Evolutionary conservation across 139 green algal species (phyloP).

Genomic region (Coelastrella sp.): DNA sequence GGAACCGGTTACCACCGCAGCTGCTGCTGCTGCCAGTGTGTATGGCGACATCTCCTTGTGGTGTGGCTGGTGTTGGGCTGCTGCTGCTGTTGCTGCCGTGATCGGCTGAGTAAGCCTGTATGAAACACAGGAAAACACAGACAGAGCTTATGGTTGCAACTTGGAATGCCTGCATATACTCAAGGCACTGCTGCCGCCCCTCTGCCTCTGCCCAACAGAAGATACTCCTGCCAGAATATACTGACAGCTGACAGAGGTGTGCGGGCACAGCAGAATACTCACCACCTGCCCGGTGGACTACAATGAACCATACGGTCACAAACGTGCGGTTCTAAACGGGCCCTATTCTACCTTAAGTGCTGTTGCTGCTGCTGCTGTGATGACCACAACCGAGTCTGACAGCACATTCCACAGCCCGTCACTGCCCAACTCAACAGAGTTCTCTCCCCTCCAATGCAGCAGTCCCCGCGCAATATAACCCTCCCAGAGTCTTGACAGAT

Average conservation of each 20-base stretch:
- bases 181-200: too few relatives aligned
- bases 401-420: neutral
- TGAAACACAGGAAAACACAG: neutral
- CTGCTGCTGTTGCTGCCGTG: constrained; percentile 30
- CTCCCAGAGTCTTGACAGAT: too few relatives aligned
- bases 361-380: neutral
- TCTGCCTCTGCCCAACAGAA: too few relatives aligned
- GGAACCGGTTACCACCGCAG: neutral
- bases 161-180: too few relatives aligned
- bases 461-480: neutral
- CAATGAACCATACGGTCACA: neutral
- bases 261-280: neutral
- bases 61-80: neutral
- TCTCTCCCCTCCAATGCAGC: neutral
- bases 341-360: neutral
- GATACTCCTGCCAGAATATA: too few relatives aligned
- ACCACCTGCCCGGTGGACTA: neutral
- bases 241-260: too few relatives aligned
- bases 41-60: neutral
- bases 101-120: constrained; percentile 12
- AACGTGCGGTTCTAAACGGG: neutral
- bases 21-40: constrained; percentile 4
- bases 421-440: neutral
- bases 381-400: neutral
- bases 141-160: too few relatives aligned